Percentiles rank a stretch among this genome's conserved stretches.
Conservation (phyloP, 208 protist genomes). For the Entamoeba dispar region DNA sequence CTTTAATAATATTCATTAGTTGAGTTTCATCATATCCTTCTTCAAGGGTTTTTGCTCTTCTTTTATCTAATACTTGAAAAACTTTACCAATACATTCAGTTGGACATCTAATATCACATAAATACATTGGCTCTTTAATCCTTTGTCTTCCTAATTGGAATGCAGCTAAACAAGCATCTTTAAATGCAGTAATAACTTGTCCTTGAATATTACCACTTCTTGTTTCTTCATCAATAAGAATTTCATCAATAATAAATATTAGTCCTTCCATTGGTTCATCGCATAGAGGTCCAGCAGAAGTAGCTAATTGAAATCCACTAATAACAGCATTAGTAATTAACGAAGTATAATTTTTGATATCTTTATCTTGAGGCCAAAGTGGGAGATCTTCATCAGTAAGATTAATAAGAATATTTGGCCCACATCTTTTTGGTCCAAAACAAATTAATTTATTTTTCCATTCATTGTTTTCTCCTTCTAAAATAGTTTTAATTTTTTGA, state of each 20-base stretch:
- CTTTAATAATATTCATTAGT: slow-evolving; percentile 69
- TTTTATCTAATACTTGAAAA: slow-evolving; percentile 56
- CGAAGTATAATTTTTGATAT: too few relatives aligned
- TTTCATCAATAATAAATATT: slow-evolving; percentile 22
- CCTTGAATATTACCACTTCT: slow-evolving; percentile 46
- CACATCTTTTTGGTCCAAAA: background rate
- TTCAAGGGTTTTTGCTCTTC: slow-evolving; percentile 56
- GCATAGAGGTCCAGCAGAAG: slow-evolving; percentile 72
- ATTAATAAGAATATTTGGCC: background rate
- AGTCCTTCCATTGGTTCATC: slow-evolving; percentile 80
- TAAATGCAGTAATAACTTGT: slow-evolving; percentile 67
- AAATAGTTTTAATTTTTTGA: background rate
- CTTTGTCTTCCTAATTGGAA: slow-evolving; percentile 59
- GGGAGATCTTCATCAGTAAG: background rate
- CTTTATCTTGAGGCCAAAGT: too few relatives aligned
- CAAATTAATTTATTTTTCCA: background rate
- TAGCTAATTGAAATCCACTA: slow-evolving; percentile 74
- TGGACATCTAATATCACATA: slow-evolving; percentile 75
- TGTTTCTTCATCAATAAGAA: background rate
- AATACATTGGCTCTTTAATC: slow-evolving; percentile 78
- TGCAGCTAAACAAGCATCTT: slow-evolving; percentile 63
- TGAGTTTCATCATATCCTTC: slow-evolving; percentile 82
- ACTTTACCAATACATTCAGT: slow-evolving; percentile 54
- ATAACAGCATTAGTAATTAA: slow-evolving; percentile 37
- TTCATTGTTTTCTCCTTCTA: background rate